Evolutionary conservation across 305 asterid genomes (phyloP).

Genomic region (Fraxinus floribunda): DNA sequence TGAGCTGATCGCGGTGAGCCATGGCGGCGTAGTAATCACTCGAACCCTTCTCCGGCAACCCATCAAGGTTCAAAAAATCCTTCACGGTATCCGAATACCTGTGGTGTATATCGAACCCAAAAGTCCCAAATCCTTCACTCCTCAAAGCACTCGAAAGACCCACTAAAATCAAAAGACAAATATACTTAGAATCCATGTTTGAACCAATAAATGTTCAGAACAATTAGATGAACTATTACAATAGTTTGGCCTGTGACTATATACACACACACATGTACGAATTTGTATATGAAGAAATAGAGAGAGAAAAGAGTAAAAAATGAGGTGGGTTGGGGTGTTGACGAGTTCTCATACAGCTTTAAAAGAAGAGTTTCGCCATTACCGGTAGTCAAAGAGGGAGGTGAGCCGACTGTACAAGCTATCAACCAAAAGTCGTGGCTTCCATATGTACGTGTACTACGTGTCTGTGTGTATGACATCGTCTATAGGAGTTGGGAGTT

Average conservation of each 20-base stretch:
- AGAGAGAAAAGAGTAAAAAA: not conserved
- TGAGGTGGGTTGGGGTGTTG: not conserved
- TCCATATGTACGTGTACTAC: not conserved
- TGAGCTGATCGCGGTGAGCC: conserved; percentile 76
- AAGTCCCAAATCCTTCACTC: conserved; percentile 51
- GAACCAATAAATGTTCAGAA: not conserved
- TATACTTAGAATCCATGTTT: not conserved
- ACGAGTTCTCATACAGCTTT: not conserved
- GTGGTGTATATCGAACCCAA: conserved; percentile 76
- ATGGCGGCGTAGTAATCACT: conserved; percentile 72
- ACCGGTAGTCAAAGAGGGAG: not conserved
- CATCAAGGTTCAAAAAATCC: conserved; percentile 54
- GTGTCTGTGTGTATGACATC: not conserved
- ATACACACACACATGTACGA: not conserved
- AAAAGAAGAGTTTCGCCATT: not conserved
- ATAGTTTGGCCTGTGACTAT: not conserved
- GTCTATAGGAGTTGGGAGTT: not conserved
- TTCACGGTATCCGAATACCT: conserved; percentile 69
- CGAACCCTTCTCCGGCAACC: conserved; percentile 69
- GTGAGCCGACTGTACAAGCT: not conserved
- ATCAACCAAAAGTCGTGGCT: not conserved
- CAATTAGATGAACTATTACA: not conserved
- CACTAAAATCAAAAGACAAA: conserved; percentile 18
- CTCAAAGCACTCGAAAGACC: conserved; percentile 20
- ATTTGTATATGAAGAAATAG: not conserved